Evolutionary conservation across 805 yeast genomes (phyloP), one percentile per base, ranked within the genome.

Genomic region (Ascoidea asiatica): DNA sequence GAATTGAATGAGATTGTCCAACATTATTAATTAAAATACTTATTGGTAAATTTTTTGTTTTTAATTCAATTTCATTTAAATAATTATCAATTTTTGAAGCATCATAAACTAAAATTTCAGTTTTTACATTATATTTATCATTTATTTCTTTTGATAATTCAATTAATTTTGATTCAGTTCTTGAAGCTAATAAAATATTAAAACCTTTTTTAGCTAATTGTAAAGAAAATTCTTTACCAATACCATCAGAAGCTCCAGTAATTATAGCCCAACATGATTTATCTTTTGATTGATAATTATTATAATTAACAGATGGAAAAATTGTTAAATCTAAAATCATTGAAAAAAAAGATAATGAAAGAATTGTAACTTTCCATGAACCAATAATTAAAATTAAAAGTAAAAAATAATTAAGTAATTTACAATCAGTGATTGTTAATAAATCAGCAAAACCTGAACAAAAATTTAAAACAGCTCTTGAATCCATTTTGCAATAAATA

Each of bases 171-270:
- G 83, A 66, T 57, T 72, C 72, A 17, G 95, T 87, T 64, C 98
- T 77, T 21, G 96, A 84, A 15, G 90, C 79, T 52, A 92, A 70
- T 11, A 86, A 79, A 41, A 92, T 61, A 53, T 88, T 89, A 61
- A 89, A 81, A 1, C 95, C 95, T 51, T 73, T 78, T 44, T 71
- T 62, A 11, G 97, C 98, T 62, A 92, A 72, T 64, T 90, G 97
- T 21, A 64, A 57, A 1, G 96, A 80, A 58, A 75, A 92, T 61
- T 92, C 95, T 59, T 89, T 87, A 46, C 98, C 98, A 56, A 92
- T 82, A 35, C 98, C 98, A 60, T 92, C 97, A 41, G 97, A 86
- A 3, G 97, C 94, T 47, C 98, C 98, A 5, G 98, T 92, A 17
- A 92, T 75, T 29, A 92, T 83, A n/a, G 97, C 96, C 90, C 96